Conservation (phyloP, 2,329 filamentous ascomycete species). For the Trichoderma guizhouense region DNA sequence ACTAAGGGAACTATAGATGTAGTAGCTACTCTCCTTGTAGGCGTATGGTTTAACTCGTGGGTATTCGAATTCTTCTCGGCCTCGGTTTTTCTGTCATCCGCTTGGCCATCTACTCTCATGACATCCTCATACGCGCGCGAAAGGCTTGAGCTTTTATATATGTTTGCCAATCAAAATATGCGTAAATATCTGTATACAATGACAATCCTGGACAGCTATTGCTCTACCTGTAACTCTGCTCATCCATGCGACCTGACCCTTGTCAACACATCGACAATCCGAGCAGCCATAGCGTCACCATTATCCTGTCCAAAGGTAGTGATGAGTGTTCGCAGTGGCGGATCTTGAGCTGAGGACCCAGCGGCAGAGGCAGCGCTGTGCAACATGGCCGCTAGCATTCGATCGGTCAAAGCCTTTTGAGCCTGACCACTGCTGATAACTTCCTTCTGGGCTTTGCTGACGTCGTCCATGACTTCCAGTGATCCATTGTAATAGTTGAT, state of each 20-base stretch:
- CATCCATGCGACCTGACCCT: background rate
- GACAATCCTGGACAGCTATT: background rate
- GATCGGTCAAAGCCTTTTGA: background rate
- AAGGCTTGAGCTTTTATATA: no score
- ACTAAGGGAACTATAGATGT: no score
- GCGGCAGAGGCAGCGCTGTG: background rate
- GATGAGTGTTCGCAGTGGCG: background rate
- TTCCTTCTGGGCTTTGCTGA: background rate
- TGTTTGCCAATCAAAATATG: no score
- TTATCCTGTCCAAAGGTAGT: background rate
- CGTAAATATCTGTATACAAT: no score
- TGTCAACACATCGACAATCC: background rate
- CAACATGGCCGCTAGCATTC: background rate
- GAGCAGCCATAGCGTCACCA: constrained; percentile 1
- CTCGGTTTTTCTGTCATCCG: no score
- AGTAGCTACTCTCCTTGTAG: no score
- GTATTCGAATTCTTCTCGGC: no score
- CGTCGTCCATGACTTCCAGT: background rate
- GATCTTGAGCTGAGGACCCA: background rate
- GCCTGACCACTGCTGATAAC: background rate
- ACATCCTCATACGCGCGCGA: no score
- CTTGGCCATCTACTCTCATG: no score
- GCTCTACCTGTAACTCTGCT: background rate
- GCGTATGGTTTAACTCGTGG: no score
- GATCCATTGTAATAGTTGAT: background rate